Conservation (phyloP, 1,284 basidiomycete species). For the Tylopilus orsonianus region DNA sequence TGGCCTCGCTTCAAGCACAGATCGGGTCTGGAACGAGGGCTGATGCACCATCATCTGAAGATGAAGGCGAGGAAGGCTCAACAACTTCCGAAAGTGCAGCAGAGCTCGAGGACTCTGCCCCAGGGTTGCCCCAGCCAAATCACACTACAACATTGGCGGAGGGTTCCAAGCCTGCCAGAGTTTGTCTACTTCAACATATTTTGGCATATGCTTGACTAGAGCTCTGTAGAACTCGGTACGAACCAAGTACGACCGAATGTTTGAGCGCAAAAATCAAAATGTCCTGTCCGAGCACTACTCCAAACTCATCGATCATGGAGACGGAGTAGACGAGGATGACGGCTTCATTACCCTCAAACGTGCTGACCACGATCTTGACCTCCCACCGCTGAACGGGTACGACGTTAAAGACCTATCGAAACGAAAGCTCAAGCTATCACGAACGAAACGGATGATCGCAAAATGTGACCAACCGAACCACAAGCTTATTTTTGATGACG, state of each 20-base stretch:
- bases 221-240: conserved; percentile 49
- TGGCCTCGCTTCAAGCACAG: conserved; percentile 38
- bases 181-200: conserved; percentile 15
- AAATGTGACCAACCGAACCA: conserved; percentile 62
- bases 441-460: conserved; percentile 76
- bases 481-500: conserved; percentile 85
- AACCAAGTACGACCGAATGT: conserved; percentile 99
- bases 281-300: conserved; percentile 91
- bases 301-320: conserved; percentile 79
- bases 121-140: background rate
- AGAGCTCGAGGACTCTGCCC: conserved; percentile 21
- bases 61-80: conserved; percentile 34
- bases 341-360: conserved; percentile 96
- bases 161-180: conserved; percentile 33
- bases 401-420: conserved; percentile 50
- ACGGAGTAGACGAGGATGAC: conserved; percentile 56
- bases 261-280: conserved; percentile 93
- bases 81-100: conserved; percentile 27
- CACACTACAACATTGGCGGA: background rate
- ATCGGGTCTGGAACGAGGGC: conserved; percentile 35
- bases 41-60: conserved; percentile 23
- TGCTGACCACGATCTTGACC: conserved; percentile 81
- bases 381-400: conserved; percentile 41
- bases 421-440: conserved; percentile 66
- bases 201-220: background rate